Evolutionary conservation across 768 basidiomycete genomes (phyloP).

Genomic region (Gyrodon lividus): DNA sequence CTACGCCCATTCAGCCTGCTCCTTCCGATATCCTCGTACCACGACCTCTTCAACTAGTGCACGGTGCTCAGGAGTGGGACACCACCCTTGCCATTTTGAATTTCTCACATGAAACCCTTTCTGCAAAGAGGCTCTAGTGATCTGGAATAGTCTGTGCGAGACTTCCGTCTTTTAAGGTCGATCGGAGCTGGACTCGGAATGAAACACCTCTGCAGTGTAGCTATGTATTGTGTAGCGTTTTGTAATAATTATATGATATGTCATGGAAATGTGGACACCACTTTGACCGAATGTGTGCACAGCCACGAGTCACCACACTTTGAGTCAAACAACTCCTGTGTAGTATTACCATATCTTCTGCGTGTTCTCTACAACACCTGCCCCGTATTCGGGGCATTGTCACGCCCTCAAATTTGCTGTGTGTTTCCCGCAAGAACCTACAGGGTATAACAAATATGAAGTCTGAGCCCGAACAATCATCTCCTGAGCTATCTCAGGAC

Average conservation of each 20-base stretch:
- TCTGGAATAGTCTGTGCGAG: not conserved
- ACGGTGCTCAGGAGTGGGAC: conserved; percentile 30
- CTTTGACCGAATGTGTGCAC: too few relatives aligned
- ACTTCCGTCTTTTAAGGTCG: not conserved
- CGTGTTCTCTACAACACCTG: too few relatives aligned
- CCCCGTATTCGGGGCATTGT: not conserved
- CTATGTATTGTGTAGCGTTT: not conserved
- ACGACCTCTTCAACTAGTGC: conserved; percentile 1
- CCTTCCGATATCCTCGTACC: conserved; percentile 12
- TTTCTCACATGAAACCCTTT: conserved; percentile 13
- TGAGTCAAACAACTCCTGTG: too few relatives aligned
- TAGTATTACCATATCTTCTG: too few relatives aligned
- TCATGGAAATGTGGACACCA: too few relatives aligned
- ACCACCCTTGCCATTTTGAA: conserved; percentile 25
- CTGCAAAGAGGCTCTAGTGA: conserved; percentile 1
- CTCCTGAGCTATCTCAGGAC: conserved; percentile 51
- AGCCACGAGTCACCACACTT: too few relatives aligned
- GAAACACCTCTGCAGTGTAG: not conserved
- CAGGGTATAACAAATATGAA: conserved; percentile 15
- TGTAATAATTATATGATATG: not conserved
- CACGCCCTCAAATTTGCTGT: not conserved
- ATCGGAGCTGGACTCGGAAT: conserved; percentile 13
- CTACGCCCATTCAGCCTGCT: conserved; percentile 17
- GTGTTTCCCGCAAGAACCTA: not conserved
- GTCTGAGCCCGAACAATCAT: conserved; percentile 17